Evolutionary conservation across 371 early-diverging fungal species (phyloP), one percentile per base, ranked within the genome.

Genomic region (Coemansia sp.): DNA sequence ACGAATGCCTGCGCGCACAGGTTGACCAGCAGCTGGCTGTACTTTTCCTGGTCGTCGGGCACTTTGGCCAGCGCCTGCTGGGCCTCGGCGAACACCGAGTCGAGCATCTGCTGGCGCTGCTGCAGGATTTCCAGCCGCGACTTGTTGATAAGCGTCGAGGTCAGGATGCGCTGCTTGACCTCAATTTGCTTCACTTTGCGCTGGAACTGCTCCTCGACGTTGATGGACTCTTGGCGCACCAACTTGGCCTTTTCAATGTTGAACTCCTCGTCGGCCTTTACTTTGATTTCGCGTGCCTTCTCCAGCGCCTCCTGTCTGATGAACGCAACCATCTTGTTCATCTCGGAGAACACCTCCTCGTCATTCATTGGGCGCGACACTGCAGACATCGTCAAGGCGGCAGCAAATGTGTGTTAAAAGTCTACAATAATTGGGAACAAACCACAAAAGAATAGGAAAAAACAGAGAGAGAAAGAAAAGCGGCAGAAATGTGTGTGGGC

Each of bases 221-320:
- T 77, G 61, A 80, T 69, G 16, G 75, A 69, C 57, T 67, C 68
- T 52, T 69, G 59, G 33, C 63, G 70, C 14, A 77, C 65, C 6
- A 63, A 42, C 43, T 77, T 72, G 81, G 91, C 93, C 67, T 77
- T 77, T 63, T 97, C 98, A 82, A 98, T 98, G 81, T 96, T 97
- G 87, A 97, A 97, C 74, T 98, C 98, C 77, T 98, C 98, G 50
- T 52, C 53, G 94, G 97, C 98, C 88, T 97, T 98, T 82, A 96
- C 94, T 81, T 95, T 93, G 77, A 97, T 95, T 80, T 98, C 99
- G 54, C 94, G 85, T 31, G 97, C 97, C 82, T 98, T 98, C 77
- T 98, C 99, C 31, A 92, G 78, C 11, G 99, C 98, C 81, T 98
- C 99, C 81, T 97, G 96, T 78, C 90, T 93, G 83, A 98, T 97